phyloP scores from a whole-genome alignment of 192 early-diverging fungal genomes.

The Dissophora globulifera region DNA sequence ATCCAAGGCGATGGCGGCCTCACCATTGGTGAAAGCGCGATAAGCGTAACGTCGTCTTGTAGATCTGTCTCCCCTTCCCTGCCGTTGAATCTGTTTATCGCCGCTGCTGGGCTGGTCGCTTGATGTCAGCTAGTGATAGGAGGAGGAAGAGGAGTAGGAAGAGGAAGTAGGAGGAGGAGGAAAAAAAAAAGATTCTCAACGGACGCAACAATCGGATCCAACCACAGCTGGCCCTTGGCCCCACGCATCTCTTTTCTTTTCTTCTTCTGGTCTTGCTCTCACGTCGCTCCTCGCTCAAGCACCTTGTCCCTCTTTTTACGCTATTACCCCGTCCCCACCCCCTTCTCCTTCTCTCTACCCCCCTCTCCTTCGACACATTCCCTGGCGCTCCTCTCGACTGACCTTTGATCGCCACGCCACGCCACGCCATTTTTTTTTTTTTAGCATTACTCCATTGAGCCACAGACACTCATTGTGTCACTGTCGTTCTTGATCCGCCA shows the following conservation, averaged over 20 bases:
- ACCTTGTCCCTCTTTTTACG: not conserved
- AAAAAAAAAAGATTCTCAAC: not conserved
- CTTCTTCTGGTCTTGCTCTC: not conserved
- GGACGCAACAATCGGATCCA: conserved; percentile 1
- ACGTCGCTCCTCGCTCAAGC: not conserved
- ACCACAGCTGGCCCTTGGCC: conserved; percentile 4
- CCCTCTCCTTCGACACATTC: not conserved
- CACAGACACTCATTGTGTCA: not conserved
- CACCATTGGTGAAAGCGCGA: too few relatives aligned
- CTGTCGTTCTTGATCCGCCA: conserved; percentile 45
- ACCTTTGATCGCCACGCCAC: too few relatives aligned
- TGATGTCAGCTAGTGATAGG: too few relatives aligned
- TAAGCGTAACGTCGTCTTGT: too few relatives aligned
- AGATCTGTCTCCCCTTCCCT: too few relatives aligned
- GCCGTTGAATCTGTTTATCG: not conserved
- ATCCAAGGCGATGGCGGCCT: too few relatives aligned
- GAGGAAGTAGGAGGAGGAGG: not conserved
- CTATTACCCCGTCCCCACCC: not conserved
- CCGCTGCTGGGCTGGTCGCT: too few relatives aligned
- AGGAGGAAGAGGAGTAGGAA: not conserved
- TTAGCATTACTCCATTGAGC: not conserved
- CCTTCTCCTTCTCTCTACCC: not conserved
- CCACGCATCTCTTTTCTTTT: not conserved
- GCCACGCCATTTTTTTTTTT: not conserved
- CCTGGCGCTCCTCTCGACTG: not conserved